These are phyloP conservation scores for Paramecium tetraurelia DNA, from an alignment of 73 alveolate species.

Conservation along the genomic window DNA sequence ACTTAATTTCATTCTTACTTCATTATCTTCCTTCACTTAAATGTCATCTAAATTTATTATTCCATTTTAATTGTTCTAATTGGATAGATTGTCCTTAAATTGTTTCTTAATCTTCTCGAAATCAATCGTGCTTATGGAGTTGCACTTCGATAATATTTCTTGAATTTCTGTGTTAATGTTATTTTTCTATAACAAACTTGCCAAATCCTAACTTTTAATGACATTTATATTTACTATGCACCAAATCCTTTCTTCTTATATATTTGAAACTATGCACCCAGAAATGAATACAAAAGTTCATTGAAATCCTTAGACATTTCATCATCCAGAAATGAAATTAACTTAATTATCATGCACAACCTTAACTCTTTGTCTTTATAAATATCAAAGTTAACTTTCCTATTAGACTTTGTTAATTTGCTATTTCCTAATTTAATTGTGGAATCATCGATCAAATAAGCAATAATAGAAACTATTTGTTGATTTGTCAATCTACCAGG, in stretches of 20 bases:
- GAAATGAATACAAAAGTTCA: not conserved
- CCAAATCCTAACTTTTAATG: not conserved
- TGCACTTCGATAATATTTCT: not conserved
- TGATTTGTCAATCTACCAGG: not conserved
- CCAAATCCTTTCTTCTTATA: slow-evolving; percentile 12
- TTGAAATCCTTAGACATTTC: not conserved
- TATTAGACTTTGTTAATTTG: not conserved
- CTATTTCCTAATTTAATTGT: not conserved
- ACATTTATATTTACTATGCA: not conserved
- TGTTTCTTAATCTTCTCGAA: slow-evolving; percentile 1
- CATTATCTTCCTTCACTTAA: not conserved
- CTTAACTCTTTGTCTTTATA: not conserved
- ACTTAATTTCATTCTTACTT: not conserved
- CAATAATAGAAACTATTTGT: not conserved
- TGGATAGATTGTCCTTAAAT: not conserved
- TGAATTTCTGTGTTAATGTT: not conserved
- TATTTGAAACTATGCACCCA: not conserved
- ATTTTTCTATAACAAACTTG: not conserved
- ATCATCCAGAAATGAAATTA: not conserved
- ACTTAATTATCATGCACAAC: not conserved
- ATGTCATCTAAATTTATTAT: not conserved
- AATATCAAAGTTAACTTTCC: not conserved
- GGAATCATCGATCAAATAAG: not conserved
- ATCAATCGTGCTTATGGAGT: not conserved
- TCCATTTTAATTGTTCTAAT: not conserved